Evolutionary conservation across 139 green algal species (phyloP).

Genomic region (Chlamydomonas eustigma): DNA sequence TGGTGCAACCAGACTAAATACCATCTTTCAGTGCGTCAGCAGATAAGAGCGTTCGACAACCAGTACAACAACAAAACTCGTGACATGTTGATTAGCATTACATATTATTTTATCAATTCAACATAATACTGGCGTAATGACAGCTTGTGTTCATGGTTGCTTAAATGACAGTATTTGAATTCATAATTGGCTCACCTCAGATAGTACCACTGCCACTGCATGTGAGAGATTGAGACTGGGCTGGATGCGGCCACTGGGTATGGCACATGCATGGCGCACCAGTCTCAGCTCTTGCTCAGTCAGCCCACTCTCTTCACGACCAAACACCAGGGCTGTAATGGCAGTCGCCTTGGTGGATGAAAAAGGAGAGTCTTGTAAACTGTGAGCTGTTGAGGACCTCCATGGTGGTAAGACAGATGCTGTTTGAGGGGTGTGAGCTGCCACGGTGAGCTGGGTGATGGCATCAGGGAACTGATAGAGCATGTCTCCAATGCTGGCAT

Average conservation of each 20-base stretch:
- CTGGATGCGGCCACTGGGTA: conserved; percentile 59
- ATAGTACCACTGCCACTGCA: conserved; percentile 60
- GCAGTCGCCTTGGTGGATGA: not conserved
- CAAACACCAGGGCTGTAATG: conserved; percentile 68
- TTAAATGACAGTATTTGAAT: not conserved
- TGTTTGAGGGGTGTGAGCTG: too few relatives aligned
- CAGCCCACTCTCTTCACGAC: conserved; percentile 67
- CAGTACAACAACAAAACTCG: too few relatives aligned
- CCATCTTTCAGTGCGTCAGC: too few relatives aligned
- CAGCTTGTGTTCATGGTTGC: conserved; percentile 53
- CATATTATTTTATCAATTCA: conserved; percentile 60
- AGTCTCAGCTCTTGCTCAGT: conserved; percentile 58
- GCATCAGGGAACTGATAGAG: not conserved
- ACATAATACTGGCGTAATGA: conserved; percentile 55
- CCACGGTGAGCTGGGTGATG: too few relatives aligned
- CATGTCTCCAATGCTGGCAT: not conserved
- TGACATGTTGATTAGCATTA: conserved; percentile 57
- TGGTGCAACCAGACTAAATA: too few relatives aligned
- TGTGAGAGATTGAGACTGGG: conserved; percentile 60
- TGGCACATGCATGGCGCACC: conserved; percentile 64
- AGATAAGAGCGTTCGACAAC: too few relatives aligned
- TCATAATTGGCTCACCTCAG: conserved; percentile 9
- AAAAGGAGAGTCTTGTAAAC: too few relatives aligned
- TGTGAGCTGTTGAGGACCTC: not conserved
- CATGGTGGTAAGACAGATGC: not conserved